phyloP scores from a whole-genome alignment of 2,329 filamentous ascomycete genomes.

The Penicillium psychrosexuale region DNA sequence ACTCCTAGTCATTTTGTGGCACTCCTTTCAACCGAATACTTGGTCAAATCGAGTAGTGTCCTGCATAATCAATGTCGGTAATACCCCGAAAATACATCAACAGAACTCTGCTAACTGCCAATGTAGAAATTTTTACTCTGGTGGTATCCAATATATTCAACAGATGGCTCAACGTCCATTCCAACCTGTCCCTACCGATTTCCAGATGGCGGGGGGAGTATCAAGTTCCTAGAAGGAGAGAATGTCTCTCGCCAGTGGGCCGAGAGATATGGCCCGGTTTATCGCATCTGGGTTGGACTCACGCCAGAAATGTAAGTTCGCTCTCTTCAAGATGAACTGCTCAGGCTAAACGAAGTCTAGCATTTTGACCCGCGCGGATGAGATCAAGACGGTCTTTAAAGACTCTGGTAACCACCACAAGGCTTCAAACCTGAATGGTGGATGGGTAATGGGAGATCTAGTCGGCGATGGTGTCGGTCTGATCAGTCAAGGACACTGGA shows the following conservation, averaged over 20 bases:
- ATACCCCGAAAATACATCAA: neutral
- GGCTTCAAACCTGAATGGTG: constrained; percentile 43
- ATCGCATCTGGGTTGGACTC: constrained; percentile 42
- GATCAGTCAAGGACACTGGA: constrained; percentile 29
- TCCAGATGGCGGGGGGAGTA: constrained; percentile 43
- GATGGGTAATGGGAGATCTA: constrained; percentile 41
- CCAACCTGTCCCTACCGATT: constrained; percentile 19
- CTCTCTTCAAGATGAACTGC: neutral
- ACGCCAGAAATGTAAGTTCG: constrained; percentile 40
- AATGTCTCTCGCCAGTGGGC: constrained; percentile 36
- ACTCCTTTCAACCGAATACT: neutral
- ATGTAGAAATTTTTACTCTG: neutral
- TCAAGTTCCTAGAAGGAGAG: constrained; percentile 42
- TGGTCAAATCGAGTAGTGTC: neutral
- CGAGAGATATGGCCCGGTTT: constrained; percentile 34
- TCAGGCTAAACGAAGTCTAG: constrained; percentile 17
- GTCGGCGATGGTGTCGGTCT: constrained; percentile 47
- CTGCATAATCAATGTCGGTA: neutral
- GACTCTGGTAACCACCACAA: constrained; percentile 48
- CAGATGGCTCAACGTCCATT: neutral
- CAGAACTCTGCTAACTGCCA: neutral
- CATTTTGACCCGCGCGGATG: constrained; percentile 36
- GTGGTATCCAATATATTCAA: neutral
- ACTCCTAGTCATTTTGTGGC: neutral
- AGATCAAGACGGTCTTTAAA: constrained; percentile 40